phyloP scores from a whole-genome alignment of 2,329 filamentous ascomycete species.

The Achaetomium macrosporum region DNA sequence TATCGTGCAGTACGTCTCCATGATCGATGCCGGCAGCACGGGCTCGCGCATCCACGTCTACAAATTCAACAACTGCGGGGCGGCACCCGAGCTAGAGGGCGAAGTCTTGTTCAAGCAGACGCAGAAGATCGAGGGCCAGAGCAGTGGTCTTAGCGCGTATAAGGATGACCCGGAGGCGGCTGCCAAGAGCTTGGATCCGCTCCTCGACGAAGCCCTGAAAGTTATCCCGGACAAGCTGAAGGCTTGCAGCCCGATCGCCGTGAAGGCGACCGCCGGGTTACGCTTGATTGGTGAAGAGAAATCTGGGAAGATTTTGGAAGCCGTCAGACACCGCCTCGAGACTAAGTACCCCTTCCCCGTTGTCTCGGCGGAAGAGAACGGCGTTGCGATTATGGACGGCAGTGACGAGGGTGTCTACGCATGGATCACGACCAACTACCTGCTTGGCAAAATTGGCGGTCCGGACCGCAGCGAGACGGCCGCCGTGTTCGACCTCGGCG shows the following conservation, averaged over 20 bases:
- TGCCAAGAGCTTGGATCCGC: slow-evolving; percentile 79
- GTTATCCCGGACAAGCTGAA: slow-evolving; percentile 84
- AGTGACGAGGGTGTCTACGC: slow-evolving; percentile 96
- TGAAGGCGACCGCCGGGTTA: slow-evolving; percentile 94
- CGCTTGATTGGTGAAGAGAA: slow-evolving; percentile 77
- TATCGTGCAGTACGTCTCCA: slow-evolving; percentile 93
- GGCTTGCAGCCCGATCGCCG: slow-evolving; percentile 88
- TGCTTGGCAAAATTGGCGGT: slow-evolving; percentile 93
- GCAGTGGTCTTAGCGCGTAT: slow-evolving; percentile 73
- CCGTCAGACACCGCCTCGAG: slow-evolving; percentile 79
- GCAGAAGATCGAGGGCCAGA: slow-evolving; percentile 65
- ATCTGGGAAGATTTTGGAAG: slow-evolving; percentile 76
- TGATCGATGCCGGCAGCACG: slow-evolving; percentile 98
- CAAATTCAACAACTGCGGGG: slow-evolving; percentile 97
- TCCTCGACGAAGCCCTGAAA: slow-evolving; percentile 80
- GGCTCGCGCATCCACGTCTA: slow-evolving; percentile 98
- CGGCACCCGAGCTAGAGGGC: slow-evolving; percentile 87
- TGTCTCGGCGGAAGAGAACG: slow-evolving; percentile 74
- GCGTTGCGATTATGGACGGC: slow-evolving; percentile 95
- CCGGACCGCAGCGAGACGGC: slow-evolving; percentile 87
- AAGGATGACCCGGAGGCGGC: slow-evolving; percentile 79
- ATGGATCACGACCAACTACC: slow-evolving; percentile 98
- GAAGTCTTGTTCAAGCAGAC: slow-evolving; percentile 88
- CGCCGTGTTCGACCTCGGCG: slow-evolving; percentile 91
- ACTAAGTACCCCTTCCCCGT: slow-evolving; percentile 91